Base-by-base conservation (phyloP, 2,329 filamentous ascomycete species). In the Aureobasidium leucospermi region DNA sequence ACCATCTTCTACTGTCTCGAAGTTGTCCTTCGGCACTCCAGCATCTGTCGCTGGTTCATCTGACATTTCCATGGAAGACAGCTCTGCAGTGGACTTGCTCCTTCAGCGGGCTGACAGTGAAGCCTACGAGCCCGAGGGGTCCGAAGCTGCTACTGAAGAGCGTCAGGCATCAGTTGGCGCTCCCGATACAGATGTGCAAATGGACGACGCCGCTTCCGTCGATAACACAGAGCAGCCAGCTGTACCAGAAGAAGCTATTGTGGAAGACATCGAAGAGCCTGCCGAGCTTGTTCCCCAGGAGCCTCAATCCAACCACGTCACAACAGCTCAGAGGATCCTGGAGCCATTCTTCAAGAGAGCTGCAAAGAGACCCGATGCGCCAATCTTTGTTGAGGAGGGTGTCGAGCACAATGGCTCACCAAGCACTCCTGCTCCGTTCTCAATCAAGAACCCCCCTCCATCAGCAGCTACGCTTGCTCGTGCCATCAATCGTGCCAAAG, bases 301-400 rank as follows among this genome's bases (percentile, higher is more conserved):
- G 29, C 28, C 23, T 16, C 16, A 46, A 28, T 36, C 41, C n/a
- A 36, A 28, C 3, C 31, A 56, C 28, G 49, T 53, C 16, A 56
- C 52, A 36, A 15, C 34, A 6, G 38, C 53, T 9, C 23, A 46
- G 13, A 57, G 36, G 53, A 47, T 57, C 5, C 8, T 57, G 19
- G 53, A 39, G 13, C 42, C 42, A 4, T 57, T 57, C 42, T 43
- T 57, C n/a, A 16, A 42, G 23, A 57, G 53, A 47, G 53, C 53
- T 39, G 28, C 42, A 19, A 57, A 16, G 31, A 45, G 42, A 19
- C 53, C 53, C 3, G 42, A 46, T 7, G 23, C 42, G 6, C 19
- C 41, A 9, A 19, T 28, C 8, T 15, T 19, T 8, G 10, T 31
- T 28, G 42, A 47, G 32, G 32, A 46, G 9, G 19, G 19, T 28